phyloP scores from a whole-genome alignment of 768 basidiomycete genomes.

The Termitomyces sp. region DNA sequence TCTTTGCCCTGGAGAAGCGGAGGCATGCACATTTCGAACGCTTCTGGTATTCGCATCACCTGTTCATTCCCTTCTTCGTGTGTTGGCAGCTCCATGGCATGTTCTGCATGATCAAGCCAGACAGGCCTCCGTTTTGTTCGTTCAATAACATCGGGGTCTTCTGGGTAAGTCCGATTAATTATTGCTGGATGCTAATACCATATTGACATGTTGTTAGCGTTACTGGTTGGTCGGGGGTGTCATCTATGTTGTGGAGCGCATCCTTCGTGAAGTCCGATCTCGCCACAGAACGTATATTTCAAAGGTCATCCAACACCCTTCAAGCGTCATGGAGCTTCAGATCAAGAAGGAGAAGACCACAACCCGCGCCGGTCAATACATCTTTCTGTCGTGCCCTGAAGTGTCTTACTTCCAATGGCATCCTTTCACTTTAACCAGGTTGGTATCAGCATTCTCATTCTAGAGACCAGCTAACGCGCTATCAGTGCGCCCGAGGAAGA shows the following conservation, averaged over 20 bases:
- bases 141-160: conserved; percentile 86
- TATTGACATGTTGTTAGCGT: conserved; percentile 40
- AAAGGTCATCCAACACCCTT: conserved; percentile 94
- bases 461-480: not conserved
- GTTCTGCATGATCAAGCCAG: conserved; percentile 96
- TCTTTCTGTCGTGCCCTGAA: conserved; percentile 88
- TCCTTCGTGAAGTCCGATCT: conserved; percentile 88
- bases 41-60: conserved; percentile 87
- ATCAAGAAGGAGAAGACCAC: conserved; percentile 94
- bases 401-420: conserved; percentile 97
- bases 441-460: conserved; percentile 10
- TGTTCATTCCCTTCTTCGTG: conserved; percentile 91
- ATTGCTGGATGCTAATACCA: not conserved
- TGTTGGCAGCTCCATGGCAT: conserved; percentile 94
- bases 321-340: conserved; percentile 90
- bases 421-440: conserved; percentile 91
- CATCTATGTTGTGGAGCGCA: conserved; percentile 83
- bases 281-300: conserved; percentile 90
- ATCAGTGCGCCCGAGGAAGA: conserved; percentile 89
- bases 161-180: conserved; percentile 58
- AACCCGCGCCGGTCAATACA: conserved; percentile 85
- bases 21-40: conserved; percentile 76
- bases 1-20: conserved; percentile 77
- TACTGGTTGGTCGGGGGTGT: conserved; percentile 88
- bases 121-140: conserved; percentile 84